Percentiles rank a stretch among this genome's conserved stretches.
Conservation (phyloP, 2,329 filamentous ascomycete species). For the Calycina marina region DNA sequence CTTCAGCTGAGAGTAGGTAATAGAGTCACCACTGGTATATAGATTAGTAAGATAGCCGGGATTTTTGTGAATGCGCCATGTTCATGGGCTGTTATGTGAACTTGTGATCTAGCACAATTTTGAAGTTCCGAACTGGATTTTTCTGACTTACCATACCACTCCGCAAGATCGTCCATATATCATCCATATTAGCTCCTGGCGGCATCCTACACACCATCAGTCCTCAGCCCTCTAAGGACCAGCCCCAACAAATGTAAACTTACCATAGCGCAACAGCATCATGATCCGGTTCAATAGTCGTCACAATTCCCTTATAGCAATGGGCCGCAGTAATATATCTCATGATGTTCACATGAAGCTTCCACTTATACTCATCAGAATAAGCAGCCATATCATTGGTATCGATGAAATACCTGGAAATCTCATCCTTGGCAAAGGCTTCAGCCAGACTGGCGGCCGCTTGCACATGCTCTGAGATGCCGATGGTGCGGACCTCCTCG, state of each 20-base stretch:
- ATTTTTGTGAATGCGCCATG: no score
- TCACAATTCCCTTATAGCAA: constrained; percentile 58
- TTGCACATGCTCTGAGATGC: constrained; percentile 52
- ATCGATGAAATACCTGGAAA: constrained; percentile 61
- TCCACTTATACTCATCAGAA: constrained; percentile 56
- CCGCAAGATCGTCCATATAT: constrained; percentile 55
- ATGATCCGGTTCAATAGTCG: constrained; percentile 60
- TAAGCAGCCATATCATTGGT: constrained; percentile 50
- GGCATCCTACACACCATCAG: constrained; percentile 44
- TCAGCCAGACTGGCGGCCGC: constrained; percentile 60
- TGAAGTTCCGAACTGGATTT: no score
- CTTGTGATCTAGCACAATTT: no score
- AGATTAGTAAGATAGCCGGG: no score
- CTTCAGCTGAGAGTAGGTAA: constrained; percentile 60
- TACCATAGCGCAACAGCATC: constrained; percentile 71
- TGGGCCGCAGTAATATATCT: constrained; percentile 66
- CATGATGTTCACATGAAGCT: constrained; percentile 62
- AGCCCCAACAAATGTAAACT: no score
- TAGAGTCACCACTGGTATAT: constrained; percentile 57
- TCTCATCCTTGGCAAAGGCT: constrained; percentile 62
- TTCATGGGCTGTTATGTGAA: no score
- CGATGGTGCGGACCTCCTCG: constrained; percentile 49
- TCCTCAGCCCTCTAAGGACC: no score
- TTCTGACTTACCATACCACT: no score
- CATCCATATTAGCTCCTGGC: constrained; percentile 59